Evolutionary conservation across 2,329 filamentous ascomycete species (phyloP), one percentile per base, ranked within the genome.

Genomic region (Hypomyces perniciosus): DNA sequence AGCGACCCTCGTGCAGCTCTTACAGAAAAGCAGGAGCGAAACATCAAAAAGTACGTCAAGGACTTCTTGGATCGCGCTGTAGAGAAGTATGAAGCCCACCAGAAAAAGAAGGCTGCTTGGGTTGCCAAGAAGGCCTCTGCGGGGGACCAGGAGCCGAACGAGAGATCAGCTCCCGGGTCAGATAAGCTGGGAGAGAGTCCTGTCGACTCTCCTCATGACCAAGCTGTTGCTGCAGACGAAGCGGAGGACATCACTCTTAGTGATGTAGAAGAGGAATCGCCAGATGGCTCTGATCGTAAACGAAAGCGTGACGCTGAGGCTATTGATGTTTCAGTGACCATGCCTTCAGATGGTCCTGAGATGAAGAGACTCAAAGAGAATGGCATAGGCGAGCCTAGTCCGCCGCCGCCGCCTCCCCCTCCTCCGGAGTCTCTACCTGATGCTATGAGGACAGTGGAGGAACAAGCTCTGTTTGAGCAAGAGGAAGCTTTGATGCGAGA

Each of bases 61-160:
- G 85, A 90, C 46, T 97, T 86, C 67, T 85, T 96, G 62, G 88
- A 95, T 54, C 91, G 90, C 63, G 91, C 90, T 0, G 84, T 92
- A 2, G 75, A 78, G 50, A 95, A 95, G 70, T 89, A 86, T 57
- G 72, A 68, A 34, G 83, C 78, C 54, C 79, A 83, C 56, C 84
- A 91, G 57, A 82, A 83, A 65, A 79, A 79, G 54, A 86, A 82
- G 62, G 72, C 75, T 1, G 76, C 75, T 56, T 64, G 59, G 8
- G 59, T 64, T 30, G 56, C 55, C 13, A 62, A 62, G 53, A 61
- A 62, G 29, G 57, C 54, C 47, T 61, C 57, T 48, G 53, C 37
- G 31, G 51, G 49, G 43, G 53, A 37, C 7, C 52, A 50, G 48
- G 48, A 56, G 6, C 9, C 33, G 5, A 48, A 51, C n/a, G 41